Percentiles rank a stretch among this genome's conserved stretches.
These are phyloP conservation scores for Termitomyces titanicus DNA, from an alignment of 768 basidiomycete genomes.

Conservation along the genomic window DNA sequence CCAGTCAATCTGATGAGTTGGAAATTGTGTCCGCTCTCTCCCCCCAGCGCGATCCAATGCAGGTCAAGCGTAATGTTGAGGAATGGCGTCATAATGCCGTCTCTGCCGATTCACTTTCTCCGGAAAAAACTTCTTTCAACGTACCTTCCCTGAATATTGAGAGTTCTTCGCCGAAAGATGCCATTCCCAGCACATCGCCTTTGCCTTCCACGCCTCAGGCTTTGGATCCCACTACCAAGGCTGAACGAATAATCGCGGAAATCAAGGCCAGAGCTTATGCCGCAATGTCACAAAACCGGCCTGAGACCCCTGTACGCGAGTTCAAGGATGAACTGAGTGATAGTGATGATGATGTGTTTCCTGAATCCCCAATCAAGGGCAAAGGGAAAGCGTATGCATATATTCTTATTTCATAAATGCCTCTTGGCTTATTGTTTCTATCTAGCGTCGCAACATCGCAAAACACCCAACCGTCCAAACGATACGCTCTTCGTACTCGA, in stretches of 20 bases:
- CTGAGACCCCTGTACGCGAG: constrained; percentile 27
- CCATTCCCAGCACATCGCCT: constrained; percentile 11
- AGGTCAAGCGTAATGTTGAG: constrained; percentile 35
- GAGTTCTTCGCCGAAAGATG: constrained; percentile 17
- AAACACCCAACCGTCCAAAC: background rate
- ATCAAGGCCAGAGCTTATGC: constrained; percentile 63
- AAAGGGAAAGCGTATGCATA: constrained; percentile 11
- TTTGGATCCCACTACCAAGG: constrained; percentile 39
- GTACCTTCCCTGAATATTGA: constrained; percentile 1
- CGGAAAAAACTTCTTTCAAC: constrained; percentile 12
- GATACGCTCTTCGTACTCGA: constrained; percentile 7
- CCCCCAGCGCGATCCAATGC: constrained; percentile 19
- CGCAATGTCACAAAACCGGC: constrained; percentile 40
- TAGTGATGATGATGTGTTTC: constrained; percentile 43
- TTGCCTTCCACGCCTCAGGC: constrained; percentile 29
- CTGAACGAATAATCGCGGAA: constrained; percentile 56
- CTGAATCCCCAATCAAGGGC: constrained; percentile 13
- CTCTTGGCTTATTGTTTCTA: background rate
- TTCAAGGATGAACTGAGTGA: constrained; percentile 47
- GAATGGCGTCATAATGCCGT: constrained; percentile 37
- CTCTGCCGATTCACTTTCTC: constrained; percentile 8
- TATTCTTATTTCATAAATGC: background rate
- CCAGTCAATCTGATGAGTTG: constrained; percentile 66
- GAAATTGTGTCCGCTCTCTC: constrained; percentile 40
- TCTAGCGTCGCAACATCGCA: background rate